Conservation (phyloP, 2,329 filamentous ascomycete species). For the Aspergillus pseudoterreus region DNA sequence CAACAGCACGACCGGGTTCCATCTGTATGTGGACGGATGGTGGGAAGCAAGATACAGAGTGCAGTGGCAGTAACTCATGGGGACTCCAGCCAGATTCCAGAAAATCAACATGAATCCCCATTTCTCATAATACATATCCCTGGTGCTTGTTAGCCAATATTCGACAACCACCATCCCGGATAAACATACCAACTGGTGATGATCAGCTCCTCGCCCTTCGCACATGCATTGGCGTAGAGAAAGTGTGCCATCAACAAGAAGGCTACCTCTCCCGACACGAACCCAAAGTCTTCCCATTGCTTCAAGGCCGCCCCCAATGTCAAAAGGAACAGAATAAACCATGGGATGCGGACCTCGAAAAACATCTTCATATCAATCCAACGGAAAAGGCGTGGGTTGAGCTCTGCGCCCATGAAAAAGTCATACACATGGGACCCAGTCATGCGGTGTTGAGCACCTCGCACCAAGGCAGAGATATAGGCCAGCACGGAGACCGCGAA, state of each 20-base stretch:
- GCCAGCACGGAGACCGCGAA: conserved; percentile 76
- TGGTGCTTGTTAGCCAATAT: conserved; percentile 1
- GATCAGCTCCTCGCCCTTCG: conserved; percentile 87
- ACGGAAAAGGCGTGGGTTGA: conserved; percentile 79
- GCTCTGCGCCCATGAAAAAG: conserved; percentile 85
- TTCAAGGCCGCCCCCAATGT: conserved; percentile 69
- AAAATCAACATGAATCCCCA: conserved; percentile 97
- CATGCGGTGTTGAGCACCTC: conserved; percentile 86
- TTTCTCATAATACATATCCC: conserved; percentile 95
- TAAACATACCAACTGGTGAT: conserved; percentile 69
- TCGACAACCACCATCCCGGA: background rate
- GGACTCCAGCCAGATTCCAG: conserved; percentile 92
- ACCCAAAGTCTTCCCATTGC: conserved; percentile 79
- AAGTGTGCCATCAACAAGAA: conserved; percentile 87
- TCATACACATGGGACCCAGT: conserved; percentile 76
- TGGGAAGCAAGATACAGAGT: conserved; percentile 84
- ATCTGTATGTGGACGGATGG: conserved; percentile 68
- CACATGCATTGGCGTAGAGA: conserved; percentile 85
- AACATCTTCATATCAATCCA: conserved; percentile 93
- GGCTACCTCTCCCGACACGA: conserved; percentile 73
- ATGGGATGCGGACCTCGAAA: conserved; percentile 88
- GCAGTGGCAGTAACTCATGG: conserved; percentile 88
- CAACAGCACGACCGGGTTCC: conserved; percentile 63
- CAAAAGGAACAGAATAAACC: conserved; percentile 82
- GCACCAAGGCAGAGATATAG: conserved; percentile 77